A percentile compares a stretch with the other conserved stretches of the same genome.
Evolutionary conservation across 116 monocot species (phyloP).

Genomic region (Zostera marina): DNA sequence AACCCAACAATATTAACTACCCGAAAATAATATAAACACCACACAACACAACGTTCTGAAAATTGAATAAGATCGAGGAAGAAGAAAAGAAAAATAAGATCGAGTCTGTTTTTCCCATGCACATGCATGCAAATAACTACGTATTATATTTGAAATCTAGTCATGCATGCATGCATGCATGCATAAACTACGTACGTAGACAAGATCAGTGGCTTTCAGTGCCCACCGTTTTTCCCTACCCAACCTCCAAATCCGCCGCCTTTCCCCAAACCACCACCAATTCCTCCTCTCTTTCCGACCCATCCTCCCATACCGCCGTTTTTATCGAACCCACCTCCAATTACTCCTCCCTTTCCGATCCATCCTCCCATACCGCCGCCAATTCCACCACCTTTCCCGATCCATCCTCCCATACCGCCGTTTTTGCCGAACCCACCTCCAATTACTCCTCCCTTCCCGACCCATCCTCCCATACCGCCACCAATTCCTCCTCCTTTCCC

Average conservation of each 20-base stretch:
- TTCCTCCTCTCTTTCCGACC: not conserved
- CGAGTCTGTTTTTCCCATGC: too few species aligned
- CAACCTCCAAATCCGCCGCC: not conserved
- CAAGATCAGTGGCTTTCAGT: not conserved
- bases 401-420: not conserved
- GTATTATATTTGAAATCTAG: too few species aligned
- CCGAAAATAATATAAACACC: too few species aligned
- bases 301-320: not conserved
- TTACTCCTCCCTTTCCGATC: too few species aligned
- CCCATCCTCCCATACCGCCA: too few species aligned
- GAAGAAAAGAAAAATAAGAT: too few species aligned
- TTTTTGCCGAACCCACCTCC: not conserved
- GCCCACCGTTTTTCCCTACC: not conserved
- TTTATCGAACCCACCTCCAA: not conserved
- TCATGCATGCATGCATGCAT: too few species aligned
- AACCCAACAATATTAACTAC: too few species aligned
- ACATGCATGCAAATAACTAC: too few species aligned
- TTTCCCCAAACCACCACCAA: not conserved
- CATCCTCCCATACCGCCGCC: not conserved
- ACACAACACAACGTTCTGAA: too few species aligned
- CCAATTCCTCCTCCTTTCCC: not conserved
- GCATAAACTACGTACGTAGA: not conserved
- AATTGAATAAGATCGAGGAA: too few species aligned
- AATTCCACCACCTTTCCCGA: not conserved
- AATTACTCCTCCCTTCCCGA: not conserved